Base-by-base conservation (phyloP, 2,329 filamentous ascomycete species). In the Emmonsiellopsis sp. region DNA sequence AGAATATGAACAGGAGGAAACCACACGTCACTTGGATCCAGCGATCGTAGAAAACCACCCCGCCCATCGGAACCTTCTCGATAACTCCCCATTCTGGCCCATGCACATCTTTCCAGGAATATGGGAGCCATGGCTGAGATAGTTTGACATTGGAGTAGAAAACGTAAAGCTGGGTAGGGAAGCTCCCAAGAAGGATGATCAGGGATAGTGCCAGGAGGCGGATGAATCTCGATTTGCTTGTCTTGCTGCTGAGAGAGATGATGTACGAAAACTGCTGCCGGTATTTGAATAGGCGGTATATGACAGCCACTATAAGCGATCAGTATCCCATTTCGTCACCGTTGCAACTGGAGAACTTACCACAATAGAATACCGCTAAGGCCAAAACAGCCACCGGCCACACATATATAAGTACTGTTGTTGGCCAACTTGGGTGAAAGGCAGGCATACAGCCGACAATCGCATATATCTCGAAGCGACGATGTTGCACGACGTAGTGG, bases 241-340 rank as follows among this genome's bases (percentile, higher is more conserved):
- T 75, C 49, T 76, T 77, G 53, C 74, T 75, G 38, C 67, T 70
- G 20, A 70, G 74, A 42, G 75, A 73, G 8, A 86, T 70, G 40
- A 86, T 76, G 15, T 72, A 66, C 30, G 76, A 72, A 59, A 87
- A 83, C 51, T 81, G 75, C 37, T 69, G 71, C 50, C 81, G 78
- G 64, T 87, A 84, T 53, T 73, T 77, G 62, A 75, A 73, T 35
- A 87, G 74, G n/a, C 84, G 82, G 55, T 75, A 69, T 32, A 85
- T 63, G 4, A 86, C 77, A 30, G 86, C 65, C 8, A 72, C 83
- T 86, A 55, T 11, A 35, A 50, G 42, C 51, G 10, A 47, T 58
- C 53, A 65, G 52, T 60, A 50, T 50, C n/a, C 35, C 26, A 30
- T 38, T 51, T 44, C 55, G 31, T 30, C 30, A 42, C 50, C 30